Percentiles rank a stretch among this genome's conserved stretches.
Evolutionary conservation across 2,329 filamentous ascomycete species (phyloP).

Genomic region (Magnaporthiopsis rhizophila): DNA sequence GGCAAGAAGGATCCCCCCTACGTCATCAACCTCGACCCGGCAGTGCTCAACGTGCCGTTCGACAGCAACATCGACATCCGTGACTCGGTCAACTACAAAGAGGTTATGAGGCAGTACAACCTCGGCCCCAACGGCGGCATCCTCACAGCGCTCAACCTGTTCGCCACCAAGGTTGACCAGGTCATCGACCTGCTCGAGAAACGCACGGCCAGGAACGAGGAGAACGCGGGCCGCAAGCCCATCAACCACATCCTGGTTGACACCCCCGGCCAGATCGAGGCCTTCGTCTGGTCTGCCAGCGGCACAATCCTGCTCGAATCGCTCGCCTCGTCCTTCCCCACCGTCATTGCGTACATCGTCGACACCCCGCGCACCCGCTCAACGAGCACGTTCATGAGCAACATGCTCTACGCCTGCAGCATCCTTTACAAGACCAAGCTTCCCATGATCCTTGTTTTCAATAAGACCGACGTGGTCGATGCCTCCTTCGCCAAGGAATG

Average conservation of each 20-base stretch:
- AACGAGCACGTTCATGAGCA: constrained; percentile 97
- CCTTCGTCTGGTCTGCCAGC: constrained; percentile 96
- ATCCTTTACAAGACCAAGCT: constrained; percentile 98
- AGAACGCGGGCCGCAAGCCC: constrained; percentile 50
- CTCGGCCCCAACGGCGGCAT: constrained; percentile 96
- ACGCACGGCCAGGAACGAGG: constrained; percentile 59
- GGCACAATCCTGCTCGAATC: constrained; percentile 91
- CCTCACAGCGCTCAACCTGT: constrained; percentile 88
- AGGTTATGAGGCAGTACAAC: constrained; percentile 99
- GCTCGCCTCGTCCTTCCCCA: constrained; percentile 88
- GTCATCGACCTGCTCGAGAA: constrained; percentile 86
- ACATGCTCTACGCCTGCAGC: constrained; percentile 98
- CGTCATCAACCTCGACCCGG: constrained; percentile 94
- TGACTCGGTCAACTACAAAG: constrained; percentile 97
- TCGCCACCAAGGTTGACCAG: constrained; percentile 97
- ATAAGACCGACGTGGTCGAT: constrained; percentile 95
- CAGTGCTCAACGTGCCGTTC: constrained; percentile 87
- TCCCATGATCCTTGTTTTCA: constrained; percentile 98
- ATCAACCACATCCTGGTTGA: constrained; percentile 86
- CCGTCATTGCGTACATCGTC: constrained; percentile 94
- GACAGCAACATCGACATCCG: constrained; percentile 98
- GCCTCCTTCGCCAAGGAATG: constrained; percentile 90
- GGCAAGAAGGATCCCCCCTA: constrained; percentile 75
- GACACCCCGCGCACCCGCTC: constrained; percentile 90
- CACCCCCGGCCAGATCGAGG: constrained; percentile 95